Conservation (phyloP, 2,329 filamentous ascomycete species). For the Aspergillus costaricaensis region DNA sequence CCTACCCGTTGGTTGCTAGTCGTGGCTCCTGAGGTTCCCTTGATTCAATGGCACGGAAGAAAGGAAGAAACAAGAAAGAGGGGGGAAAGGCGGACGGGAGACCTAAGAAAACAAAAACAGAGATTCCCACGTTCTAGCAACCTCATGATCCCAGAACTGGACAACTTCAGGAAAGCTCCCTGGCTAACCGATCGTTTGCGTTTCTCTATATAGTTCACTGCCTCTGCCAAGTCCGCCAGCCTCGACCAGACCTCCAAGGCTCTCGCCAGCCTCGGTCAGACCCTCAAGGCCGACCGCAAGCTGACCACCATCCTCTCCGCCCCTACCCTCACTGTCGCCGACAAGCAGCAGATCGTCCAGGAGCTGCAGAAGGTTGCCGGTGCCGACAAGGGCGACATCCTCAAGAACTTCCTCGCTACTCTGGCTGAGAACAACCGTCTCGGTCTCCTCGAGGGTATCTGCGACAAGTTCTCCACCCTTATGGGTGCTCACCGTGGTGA, state of each 20-base stretch:
- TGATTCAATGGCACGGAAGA: not conserved
- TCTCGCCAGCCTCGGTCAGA: slow-evolving; percentile 67
- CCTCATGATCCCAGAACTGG: not conserved
- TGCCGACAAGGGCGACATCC: slow-evolving; percentile 70
- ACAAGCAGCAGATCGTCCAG: slow-evolving; percentile 83
- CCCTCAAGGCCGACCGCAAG: slow-evolving; percentile 82
- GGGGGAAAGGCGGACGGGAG: not conserved
- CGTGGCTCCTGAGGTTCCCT: not conserved
- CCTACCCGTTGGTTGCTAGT: not conserved
- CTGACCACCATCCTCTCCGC: slow-evolving; percentile 73
- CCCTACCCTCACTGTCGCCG: slow-evolving; percentile 73
- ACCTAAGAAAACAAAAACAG: not conserved
- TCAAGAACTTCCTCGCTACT: slow-evolving; percentile 91
- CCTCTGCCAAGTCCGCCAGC: slow-evolving; percentile 80
- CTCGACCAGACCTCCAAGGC: slow-evolving; percentile 86
- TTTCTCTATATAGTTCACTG: slow-evolving; percentile 73
- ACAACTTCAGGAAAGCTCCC: not conserved
- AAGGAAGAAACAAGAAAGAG: not conserved
- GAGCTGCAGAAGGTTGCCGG: slow-evolving; percentile 86
- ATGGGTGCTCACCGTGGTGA: slow-evolving; percentile 90
- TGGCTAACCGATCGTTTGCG: slow-evolving; percentile 14
- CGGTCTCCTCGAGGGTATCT: slow-evolving; percentile 75
- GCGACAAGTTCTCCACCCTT: slow-evolving; percentile 81
- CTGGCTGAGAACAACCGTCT: slow-evolving; percentile 97
- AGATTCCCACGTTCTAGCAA: not conserved